A percentile compares a stretch with the other conserved stretches of the same genome.
phyloP scores from a whole-genome alignment of 164 flowering plant genomes.

The Vitis riparia region DNA sequence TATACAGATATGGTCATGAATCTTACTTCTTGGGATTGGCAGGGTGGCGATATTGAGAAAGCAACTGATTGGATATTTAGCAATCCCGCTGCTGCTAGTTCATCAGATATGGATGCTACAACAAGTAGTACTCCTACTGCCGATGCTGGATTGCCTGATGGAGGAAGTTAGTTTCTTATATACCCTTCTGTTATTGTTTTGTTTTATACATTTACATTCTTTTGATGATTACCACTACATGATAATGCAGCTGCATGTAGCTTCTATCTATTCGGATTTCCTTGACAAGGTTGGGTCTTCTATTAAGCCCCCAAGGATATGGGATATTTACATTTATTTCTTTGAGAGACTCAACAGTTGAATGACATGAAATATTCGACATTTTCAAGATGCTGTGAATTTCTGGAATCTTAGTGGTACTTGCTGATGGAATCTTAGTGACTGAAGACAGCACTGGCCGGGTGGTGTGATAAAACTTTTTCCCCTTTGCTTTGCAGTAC shows the following conservation, averaged over 20 bases:
- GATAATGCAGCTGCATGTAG: too few species aligned
- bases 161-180: conserved; percentile 78
- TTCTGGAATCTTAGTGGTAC: neutral
- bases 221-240: too few species aligned
- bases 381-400: neutral
- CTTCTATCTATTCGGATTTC: conserved; percentile 8
- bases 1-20: neutral
- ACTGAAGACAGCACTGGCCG: neutral
- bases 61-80: conserved; percentile 98
- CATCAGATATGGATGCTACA: conserved; percentile 64
- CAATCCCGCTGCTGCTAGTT: conserved; percentile 50
- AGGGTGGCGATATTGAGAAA: conserved; percentile 93
- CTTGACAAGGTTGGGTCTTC: conserved; percentile 81
- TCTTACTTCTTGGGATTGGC: conserved; percentile 2
- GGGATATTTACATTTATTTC: conserved; percentile 95
- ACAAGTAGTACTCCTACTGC: conserved; percentile 27
- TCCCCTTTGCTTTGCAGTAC: too few species aligned
- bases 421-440: neutral
- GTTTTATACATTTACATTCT: neutral
- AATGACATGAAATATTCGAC: neutral
- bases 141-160: conserved; percentile 74
- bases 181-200: conserved; percentile 1
- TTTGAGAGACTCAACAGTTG: conserved; percentile 69
- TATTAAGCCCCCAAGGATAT: conserved; percentile 89
- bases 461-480: too few species aligned